phyloP scores from a whole-genome alignment of 768 basidiomycete species.

The Trametes cubensis region DNA sequence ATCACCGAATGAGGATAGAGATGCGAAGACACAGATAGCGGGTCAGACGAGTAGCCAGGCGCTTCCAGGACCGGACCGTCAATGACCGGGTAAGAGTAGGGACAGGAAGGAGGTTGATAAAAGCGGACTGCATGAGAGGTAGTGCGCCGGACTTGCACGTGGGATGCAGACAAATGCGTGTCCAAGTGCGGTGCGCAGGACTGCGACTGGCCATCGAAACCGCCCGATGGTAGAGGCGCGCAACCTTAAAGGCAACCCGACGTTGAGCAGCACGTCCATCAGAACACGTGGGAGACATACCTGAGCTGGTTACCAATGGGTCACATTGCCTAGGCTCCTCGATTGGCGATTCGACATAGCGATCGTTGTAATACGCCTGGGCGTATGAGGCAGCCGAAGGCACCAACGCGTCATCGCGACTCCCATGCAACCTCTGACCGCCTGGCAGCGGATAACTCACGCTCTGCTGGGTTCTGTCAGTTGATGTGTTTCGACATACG shows the following conservation, averaged over 20 bases:
- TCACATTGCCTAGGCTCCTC: conserved; percentile 13
- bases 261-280: neutral
- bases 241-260: conserved; percentile 9
- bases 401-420: neutral
- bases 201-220: conserved; percentile 5
- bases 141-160: neutral
- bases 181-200: conserved; percentile 9
- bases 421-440: neutral
- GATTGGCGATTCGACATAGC: conserved; percentile 16
- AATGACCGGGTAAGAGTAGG: conserved; percentile 19
- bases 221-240: neutral
- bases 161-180: neutral
- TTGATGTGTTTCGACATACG: neutral
- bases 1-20: conserved; percentile 11
- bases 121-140: conserved; percentile 5
- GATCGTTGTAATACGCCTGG: conserved; percentile 9
- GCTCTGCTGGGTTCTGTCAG: neutral
- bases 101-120: conserved; percentile 15
- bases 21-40: neutral
- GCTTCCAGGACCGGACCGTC: conserved; percentile 5
- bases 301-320: neutral
- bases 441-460: neutral
- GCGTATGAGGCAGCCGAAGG: conserved; percentile 5
- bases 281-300: conserved; percentile 7
- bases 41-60: conserved; percentile 9